phyloP scores from a whole-genome alignment of 805 yeast species.

The Metschnikowia anglica region DNA sequence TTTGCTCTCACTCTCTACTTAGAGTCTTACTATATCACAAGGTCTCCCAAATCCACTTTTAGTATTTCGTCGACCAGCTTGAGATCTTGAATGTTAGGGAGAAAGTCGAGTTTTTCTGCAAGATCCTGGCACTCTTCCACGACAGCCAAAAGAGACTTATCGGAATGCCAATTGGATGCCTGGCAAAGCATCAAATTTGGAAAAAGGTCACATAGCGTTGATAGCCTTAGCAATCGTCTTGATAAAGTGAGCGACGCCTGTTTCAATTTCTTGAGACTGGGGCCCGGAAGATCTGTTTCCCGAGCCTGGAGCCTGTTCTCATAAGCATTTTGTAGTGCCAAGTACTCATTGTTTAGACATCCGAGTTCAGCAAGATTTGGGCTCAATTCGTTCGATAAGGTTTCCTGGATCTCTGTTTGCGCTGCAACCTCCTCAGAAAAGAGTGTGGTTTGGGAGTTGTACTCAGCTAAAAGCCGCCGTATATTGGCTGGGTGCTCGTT shows the following conservation, averaged over 20 bases:
- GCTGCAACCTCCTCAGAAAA: conserved; percentile 8
- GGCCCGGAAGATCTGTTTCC: conserved; percentile 12
- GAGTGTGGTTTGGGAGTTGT: conserved; percentile 4
- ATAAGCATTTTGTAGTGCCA: conserved; percentile 16
- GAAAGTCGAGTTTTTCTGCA: conserved; percentile 13
- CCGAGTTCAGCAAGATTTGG: conserved; percentile 14
- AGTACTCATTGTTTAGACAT: conserved; percentile 15
- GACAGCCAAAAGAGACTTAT: conserved; percentile 26
- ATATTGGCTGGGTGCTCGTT: conserved; percentile 21
- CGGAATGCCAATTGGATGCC: conserved; percentile 39
- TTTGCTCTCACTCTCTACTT: not conserved
- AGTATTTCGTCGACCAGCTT: conserved; percentile 7
- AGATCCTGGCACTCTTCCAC: conserved; percentile 30
- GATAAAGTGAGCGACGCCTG: conserved; percentile 8
- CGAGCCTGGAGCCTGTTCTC: conserved; percentile 10
- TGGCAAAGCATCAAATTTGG: conserved; percentile 34
- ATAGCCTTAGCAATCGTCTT: conserved; percentile 11
- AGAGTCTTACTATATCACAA: not conserved
- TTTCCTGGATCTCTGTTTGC: conserved; percentile 20
- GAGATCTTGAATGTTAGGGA: not conserved
- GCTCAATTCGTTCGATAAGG: conserved; percentile 1
- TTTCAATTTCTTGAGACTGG: conserved; percentile 19
- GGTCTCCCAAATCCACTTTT: conserved; percentile 1
- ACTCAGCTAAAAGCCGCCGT: conserved; percentile 14
- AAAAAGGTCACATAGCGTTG: conserved; percentile 28